These are phyloP conservation scores for Dryas alaskensis DNA, from an alignment of 306 rosid genomes.

Conservation along the genomic window DNA sequence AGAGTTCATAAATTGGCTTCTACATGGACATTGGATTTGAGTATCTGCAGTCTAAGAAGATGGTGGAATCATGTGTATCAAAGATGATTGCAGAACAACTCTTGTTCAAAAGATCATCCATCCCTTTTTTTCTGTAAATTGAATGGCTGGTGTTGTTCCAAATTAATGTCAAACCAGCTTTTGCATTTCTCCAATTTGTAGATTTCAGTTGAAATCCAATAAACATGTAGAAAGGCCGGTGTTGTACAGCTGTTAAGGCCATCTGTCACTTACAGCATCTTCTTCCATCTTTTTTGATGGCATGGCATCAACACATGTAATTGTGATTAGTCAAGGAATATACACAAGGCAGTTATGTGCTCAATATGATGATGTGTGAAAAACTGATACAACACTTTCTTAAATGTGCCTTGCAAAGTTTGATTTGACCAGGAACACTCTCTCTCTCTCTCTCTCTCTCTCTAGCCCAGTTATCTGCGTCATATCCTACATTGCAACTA, in stretches of 20 bases:
- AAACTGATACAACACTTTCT: neutral
- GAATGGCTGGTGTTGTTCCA: constrained; percentile 17
- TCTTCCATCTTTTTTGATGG: constrained; percentile 2
- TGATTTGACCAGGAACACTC: neutral
- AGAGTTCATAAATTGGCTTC: constrained; percentile 25
- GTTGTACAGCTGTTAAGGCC: constrained; percentile 42
- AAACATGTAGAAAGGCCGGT: constrained; percentile 37
- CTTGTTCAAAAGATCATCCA: constrained; percentile 25
- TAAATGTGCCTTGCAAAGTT: neutral
- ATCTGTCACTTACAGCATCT: constrained; percentile 6
- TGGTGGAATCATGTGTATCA: constrained; percentile 9
- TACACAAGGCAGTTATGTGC: constrained; percentile 18
- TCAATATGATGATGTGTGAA: neutral
- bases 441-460: neutral
- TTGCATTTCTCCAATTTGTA: constrained; percentile 34
- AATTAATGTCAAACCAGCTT: constrained; percentile 18
- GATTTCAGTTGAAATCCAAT: constrained; percentile 39
- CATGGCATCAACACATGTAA: constrained; percentile 26
- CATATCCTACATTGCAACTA: too few species aligned
- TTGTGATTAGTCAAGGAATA: constrained; percentile 26
- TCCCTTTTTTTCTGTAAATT: constrained; percentile 28
- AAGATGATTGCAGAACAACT: constrained; percentile 24
- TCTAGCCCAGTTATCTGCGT: too few species aligned
- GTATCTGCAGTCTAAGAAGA: constrained; percentile 24
- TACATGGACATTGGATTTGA: constrained; percentile 24